Percentiles rank a stretch among this genome's conserved stretches.
Evolutionary conservation across 108 stramenopile genomes (phyloP).

Genomic region (Nitzschia sp.): DNA sequence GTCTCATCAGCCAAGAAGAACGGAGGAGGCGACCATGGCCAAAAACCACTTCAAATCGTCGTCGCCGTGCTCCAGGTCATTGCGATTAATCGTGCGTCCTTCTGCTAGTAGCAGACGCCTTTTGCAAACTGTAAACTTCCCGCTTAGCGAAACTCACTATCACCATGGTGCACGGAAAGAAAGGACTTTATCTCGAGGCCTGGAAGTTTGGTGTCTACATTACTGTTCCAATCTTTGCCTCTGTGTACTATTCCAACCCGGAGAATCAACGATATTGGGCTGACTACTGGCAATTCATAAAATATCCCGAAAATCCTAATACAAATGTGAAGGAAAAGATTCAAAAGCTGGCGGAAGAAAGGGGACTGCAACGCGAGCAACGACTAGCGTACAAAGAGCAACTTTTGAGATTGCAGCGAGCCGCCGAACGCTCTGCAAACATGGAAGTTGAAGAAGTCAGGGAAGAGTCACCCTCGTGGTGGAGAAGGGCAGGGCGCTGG

Average conservation of each 20-base stretch:
- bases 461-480: slow-evolving; percentile 19
- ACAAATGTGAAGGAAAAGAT: slow-evolving; percentile 77
- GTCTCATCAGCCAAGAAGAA: too few relatives aligned
- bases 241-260: slow-evolving; percentile 73
- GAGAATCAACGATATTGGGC: slow-evolving; percentile 63
- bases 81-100: too few relatives aligned
- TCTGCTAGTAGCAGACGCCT: too few relatives aligned
- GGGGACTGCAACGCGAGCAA: slow-evolving; percentile 59
- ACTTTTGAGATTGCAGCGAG: slow-evolving; percentile 40
- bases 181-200: slow-evolving; percentile 72
- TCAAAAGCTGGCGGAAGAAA: slow-evolving; percentile 52
- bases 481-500: slow-evolving; percentile 22
- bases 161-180: slow-evolving; percentile 75
- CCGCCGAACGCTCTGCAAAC: slow-evolving; percentile 32
- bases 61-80: too few relatives aligned
- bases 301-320: slow-evolving; percentile 86
- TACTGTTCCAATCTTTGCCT: slow-evolving; percentile 71
- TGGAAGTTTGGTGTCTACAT: slow-evolving; percentile 84
- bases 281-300: slow-evolving; percentile 88
- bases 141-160: too few relatives aligned
- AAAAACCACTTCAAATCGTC: too few relatives aligned
- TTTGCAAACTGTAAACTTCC: too few relatives aligned
- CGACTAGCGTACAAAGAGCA: slow-evolving; percentile 52
- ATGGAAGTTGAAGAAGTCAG: not conserved
- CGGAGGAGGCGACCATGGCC: too few relatives aligned